phyloP scores from a whole-genome alignment of 495 filamentous ascomycete genomes.

The Aspergillus olivimuriae region DNA sequence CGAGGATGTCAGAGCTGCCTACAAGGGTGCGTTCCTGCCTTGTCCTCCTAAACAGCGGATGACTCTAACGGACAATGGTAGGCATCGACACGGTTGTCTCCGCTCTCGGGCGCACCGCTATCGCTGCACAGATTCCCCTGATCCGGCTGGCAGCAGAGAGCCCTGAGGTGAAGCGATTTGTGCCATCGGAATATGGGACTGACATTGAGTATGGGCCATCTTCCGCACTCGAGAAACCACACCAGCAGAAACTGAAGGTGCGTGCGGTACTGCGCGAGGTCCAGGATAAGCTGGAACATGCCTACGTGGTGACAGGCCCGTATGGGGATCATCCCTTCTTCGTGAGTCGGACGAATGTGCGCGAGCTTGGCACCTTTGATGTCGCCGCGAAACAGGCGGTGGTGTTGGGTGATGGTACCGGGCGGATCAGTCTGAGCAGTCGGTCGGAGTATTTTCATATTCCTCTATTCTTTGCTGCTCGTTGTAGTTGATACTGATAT shows the following conservation, averaged over 20 bases:
- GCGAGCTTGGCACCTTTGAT: constrained; percentile 48
- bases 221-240: constrained; percentile 56
- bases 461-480: background rate
- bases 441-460: constrained; percentile 55
- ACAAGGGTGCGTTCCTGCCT: constrained; percentile 29
- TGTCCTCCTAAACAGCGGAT: background rate
- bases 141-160: constrained; percentile 52
- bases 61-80: constrained; percentile 6
- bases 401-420: constrained; percentile 51
- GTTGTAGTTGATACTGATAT: constrained; percentile 5
- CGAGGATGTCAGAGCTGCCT: constrained; percentile 47
- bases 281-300: constrained; percentile 44
- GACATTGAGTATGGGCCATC: constrained; percentile 60
- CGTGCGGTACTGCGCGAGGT: constrained; percentile 49
- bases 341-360: constrained; percentile 16
- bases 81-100: constrained; percentile 61
- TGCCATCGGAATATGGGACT: constrained; percentile 69
- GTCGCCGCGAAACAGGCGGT: constrained; percentile 47
- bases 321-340: constrained; percentile 61
- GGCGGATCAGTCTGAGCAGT: constrained; percentile 55
- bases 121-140: constrained; percentile 52
- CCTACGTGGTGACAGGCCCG: constrained; percentile 62
- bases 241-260: constrained; percentile 64
- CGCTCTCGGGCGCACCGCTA: constrained; percentile 52
- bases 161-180: constrained; percentile 55